Evolutionary conservation across 2,329 filamentous ascomycete species (phyloP).

Genomic region (Phymatotrichopsis omnivora): DNA sequence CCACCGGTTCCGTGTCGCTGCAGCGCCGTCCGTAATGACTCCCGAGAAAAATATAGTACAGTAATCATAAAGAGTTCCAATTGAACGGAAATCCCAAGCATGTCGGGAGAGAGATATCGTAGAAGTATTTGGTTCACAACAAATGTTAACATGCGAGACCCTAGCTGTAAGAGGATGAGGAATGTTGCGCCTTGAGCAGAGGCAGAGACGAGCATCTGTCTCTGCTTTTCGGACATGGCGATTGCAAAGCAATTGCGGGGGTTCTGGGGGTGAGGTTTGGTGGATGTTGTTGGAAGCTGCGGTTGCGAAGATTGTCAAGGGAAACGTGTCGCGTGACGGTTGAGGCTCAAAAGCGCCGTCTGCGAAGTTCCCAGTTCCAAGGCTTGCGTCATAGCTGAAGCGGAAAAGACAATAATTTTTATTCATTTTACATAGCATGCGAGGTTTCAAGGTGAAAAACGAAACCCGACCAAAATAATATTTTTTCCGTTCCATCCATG

Average conservation of each 20-base stretch:
- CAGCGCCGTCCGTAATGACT: conserved; percentile 81
- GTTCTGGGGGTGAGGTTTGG: conserved; percentile 9
- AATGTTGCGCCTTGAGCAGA: conserved; percentile 66
- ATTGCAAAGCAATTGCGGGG: no score
- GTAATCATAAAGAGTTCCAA: conserved; percentile 88
- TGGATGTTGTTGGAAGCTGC: conserved; percentile 13
- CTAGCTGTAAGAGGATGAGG: conserved; percentile 77
- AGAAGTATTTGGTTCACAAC: conserved; percentile 83
- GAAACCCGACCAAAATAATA: no score
- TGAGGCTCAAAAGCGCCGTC: no score
- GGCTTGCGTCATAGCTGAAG: no score
- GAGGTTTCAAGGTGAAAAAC: no score
- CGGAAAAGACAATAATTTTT: no score
- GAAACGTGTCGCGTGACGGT: no score
- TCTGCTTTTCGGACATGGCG: conserved; percentile 11
- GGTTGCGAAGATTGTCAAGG: no score
- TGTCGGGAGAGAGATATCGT: conserved; percentile 72
- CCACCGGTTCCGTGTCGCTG: conserved; percentile 55
- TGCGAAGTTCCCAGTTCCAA: no score
- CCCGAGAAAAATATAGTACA: conserved; percentile 87
- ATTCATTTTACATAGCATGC: no score
- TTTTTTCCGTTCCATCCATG: no score
- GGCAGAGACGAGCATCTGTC: conserved; percentile 29
- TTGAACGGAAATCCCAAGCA: conserved; percentile 78
- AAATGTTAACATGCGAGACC: conserved; percentile 82